Conservation (phyloP, 75 land plant species). For the Pinus tabuliformis region DNA sequence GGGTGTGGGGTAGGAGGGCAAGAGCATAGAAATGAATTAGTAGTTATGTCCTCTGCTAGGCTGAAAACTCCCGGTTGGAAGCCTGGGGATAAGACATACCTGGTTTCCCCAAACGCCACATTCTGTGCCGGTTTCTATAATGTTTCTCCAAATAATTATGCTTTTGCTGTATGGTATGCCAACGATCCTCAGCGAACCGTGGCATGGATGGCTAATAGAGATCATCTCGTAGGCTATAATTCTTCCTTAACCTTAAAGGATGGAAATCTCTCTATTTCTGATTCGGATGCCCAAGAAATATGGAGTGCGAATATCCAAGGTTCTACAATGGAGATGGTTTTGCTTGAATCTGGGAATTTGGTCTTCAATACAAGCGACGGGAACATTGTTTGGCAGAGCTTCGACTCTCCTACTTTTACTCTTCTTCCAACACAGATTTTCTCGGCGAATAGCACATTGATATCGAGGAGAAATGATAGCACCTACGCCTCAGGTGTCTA, state of each 20-base stretch:
- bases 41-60: background rate
- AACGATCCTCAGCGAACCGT: conserved; percentile 5
- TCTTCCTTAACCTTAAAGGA: conserved; percentile 13
- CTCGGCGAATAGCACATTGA: background rate
- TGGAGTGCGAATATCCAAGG: background rate
- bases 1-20: background rate
- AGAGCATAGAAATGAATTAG: background rate
- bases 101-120: conserved; percentile 34
- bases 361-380: background rate
- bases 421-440: background rate
- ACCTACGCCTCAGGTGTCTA: background rate
- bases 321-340: background rate
- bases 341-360: background rate
- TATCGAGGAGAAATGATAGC: background rate
- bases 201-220: conserved; percentile 31
- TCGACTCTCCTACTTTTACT: background rate
- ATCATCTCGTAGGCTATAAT: background rate
- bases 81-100: conserved; percentile 16
- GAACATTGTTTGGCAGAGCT: background rate
- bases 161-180: conserved; percentile 44
- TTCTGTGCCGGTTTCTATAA: conserved; percentile 54
- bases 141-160: conserved; percentile 14
- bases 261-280: background rate
- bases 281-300: background rate
- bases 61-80: conserved; percentile 29